These are phyloP conservation scores for Gyromitra esculenta DNA, from an alignment of 2,329 filamentous ascomycete genomes.

Conservation along the genomic window DNA sequence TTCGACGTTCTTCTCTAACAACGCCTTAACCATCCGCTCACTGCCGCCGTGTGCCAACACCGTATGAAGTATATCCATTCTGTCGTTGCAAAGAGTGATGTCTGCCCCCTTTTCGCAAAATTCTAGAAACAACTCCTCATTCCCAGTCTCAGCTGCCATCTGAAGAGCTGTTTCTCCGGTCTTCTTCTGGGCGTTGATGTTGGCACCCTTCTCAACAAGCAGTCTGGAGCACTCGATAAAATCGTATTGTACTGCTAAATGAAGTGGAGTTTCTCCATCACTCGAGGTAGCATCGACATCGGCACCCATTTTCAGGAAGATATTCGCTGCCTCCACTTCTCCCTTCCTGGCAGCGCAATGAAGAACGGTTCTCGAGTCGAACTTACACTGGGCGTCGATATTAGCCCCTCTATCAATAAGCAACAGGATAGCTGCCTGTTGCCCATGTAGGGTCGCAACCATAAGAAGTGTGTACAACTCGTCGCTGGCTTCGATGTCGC, in stretches of 20 bases:
- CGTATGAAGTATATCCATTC: background rate
- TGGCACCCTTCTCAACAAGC: background rate
- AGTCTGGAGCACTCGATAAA: background rate
- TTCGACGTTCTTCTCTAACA: background rate
- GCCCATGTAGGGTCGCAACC: background rate
- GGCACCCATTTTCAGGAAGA: slow-evolving; percentile 19
- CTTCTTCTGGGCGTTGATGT: background rate
- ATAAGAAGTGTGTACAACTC: slow-evolving; percentile 2
- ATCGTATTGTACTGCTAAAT: background rate
- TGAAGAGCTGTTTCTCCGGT: background rate
- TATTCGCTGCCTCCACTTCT: slow-evolving; percentile 7
- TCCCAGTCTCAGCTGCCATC: background rate
- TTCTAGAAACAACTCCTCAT: slow-evolving; percentile 12
- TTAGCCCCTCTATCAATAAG: slow-evolving; percentile 34
- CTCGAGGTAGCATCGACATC: background rate
- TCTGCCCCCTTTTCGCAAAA: slow-evolving; percentile 59
- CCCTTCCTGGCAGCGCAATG: slow-evolving; percentile 13
- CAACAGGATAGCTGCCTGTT: background rate
- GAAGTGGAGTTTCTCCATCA: background rate
- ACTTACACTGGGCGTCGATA: background rate
- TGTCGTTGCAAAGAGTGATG: background rate
- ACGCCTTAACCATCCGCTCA: background rate
- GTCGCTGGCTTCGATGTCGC: slow-evolving; percentile 3
- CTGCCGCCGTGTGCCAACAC: background rate
- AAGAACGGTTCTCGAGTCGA: background rate